Percentiles rank a stretch among this genome's conserved stretches.
phyloP scores from a whole-genome alignment of 306 rosid genomes.

The Lagenaria siceraria region DNA sequence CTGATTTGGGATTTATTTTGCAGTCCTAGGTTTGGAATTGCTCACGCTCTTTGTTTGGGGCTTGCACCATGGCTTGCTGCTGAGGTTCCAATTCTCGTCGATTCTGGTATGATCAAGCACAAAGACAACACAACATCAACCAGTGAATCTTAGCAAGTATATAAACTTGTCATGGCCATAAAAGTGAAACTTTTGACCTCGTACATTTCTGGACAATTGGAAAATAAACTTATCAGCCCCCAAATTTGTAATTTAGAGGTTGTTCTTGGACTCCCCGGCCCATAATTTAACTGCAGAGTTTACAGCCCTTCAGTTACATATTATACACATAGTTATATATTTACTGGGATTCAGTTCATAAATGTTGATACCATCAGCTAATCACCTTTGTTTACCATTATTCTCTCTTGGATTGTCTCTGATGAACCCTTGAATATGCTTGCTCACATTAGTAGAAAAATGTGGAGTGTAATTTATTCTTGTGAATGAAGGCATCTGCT shows the following conservation, averaged over 20 bases:
- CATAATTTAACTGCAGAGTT: not conserved
- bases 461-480: not conserved
- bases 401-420: not conserved
- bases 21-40: constrained; percentile 97
- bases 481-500: not conserved
- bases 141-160: constrained; percentile 41
- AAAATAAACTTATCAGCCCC: not conserved
- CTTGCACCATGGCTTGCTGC: constrained; percentile 99
- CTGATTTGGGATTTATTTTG: constrained; percentile 17
- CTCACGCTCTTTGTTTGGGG: constrained; percentile 96
- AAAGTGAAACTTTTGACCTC: not conserved
- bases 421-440: too few species aligned
- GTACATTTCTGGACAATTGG: not conserved
- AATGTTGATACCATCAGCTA: not conserved
- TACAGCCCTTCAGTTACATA: not conserved
- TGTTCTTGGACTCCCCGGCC: not conserved
- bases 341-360: not conserved
- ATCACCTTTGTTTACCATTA: not conserved
- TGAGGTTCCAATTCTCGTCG: constrained; percentile 90
- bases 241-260: not conserved
- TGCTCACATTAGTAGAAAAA: not conserved
- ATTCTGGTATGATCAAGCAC: constrained; percentile 99
- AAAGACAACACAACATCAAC: constrained; percentile 81
- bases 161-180: not conserved
- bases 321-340: not conserved